A percentile compares a stretch with the other conserved stretches of the same genome.
Evolutionary conservation across 1,139 yeast species (phyloP).

Genomic region (Nakaseomyces glabratus): DNA sequence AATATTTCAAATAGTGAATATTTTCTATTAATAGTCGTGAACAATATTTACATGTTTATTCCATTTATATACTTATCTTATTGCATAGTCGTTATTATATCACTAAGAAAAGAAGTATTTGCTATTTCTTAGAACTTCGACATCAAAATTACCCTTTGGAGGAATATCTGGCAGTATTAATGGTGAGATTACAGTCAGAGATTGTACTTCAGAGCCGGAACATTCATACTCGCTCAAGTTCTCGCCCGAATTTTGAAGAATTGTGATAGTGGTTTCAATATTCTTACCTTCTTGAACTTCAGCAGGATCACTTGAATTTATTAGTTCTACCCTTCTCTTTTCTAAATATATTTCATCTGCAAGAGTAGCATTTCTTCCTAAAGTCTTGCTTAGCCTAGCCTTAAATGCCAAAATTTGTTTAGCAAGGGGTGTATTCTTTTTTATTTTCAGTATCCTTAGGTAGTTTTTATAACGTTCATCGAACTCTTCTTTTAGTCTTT

Average conservation of each 20-base stretch:
- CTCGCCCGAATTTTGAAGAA: conserved; percentile 35
- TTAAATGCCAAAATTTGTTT: conserved; percentile 43
- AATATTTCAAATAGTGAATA: too few relatives aligned
- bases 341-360: conserved; percentile 72
- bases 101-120: conserved; percentile 59
- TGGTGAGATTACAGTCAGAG: conserved; percentile 44
- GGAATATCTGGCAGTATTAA: conserved; percentile 70
- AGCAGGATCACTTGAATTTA: conserved; percentile 45
- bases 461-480: conserved; percentile 68
- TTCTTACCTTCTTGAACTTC: conserved; percentile 44
- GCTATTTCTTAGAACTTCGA: conserved; percentile 59
- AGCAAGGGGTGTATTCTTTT: conserved; percentile 47
- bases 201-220: conserved; percentile 21
- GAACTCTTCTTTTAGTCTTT: conserved; percentile 67
- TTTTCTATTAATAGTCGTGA: too few relatives aligned
- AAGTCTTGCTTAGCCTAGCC: conserved; percentile 39
- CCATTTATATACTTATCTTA: too few relatives aligned
- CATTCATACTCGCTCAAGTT: conserved; percentile 14
- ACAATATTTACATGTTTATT: too few relatives aligned
- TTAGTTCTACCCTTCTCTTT: conserved; percentile 47
- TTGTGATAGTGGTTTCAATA: conserved; percentile 68
- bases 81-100: too few relatives aligned
- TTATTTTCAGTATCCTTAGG: conserved; percentile 51
- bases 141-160: conserved; percentile 75
- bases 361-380: conserved; percentile 52